Evolutionary conservation across 1,139 yeast genomes (phyloP), one percentile per base, ranked within the genome.

Genomic region (Pichia sp.): DNA sequence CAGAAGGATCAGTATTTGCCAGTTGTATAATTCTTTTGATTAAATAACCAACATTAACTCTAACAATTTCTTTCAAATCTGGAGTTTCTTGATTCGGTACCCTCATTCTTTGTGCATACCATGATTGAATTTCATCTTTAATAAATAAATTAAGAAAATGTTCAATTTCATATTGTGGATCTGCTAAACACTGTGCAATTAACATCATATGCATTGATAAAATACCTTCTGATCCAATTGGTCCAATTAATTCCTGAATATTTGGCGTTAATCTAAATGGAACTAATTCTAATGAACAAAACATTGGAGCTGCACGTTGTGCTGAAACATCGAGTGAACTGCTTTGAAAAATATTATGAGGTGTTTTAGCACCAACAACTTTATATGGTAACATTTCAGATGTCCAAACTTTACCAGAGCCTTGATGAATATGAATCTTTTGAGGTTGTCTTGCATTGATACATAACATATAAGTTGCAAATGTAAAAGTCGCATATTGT

Each of bases 241-340:
- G 95, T 27, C 98, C 98, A 69, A 93, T 87, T 56, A 91, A 72
- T 51, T 84, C 81, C 62, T 91, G 98, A 43, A 93, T 76, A 58
- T 93, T 93, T 31, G 98, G 98, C 6, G 99, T 91, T 57, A 93
- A 72, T 57, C 99, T 74, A 74, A 93, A 91, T 31, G 98, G 97
- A 38, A 91, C 97, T 52, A 88, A 78, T 60, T 93, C 99, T n/a
- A 89, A 79, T 54, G 88, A 87, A 58, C 84, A 85, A 69, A 91
- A 88, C 29, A 91, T 73, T 24, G 99, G 98, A 0, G 94, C 82
- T 7, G 80, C 78, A 46, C 80, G 67, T 60, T 81, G 75, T 40
- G 69, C 70, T 11, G 76, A 69, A 8, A 71, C 70, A 55, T 79
- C 87, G 41, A 78, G 63, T 5, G 77, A 72, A 24, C 82, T 72